Conservation (phyloP, 2,329 filamentous ascomycete genomes). For the Mycocentrospora acerina region DNA sequence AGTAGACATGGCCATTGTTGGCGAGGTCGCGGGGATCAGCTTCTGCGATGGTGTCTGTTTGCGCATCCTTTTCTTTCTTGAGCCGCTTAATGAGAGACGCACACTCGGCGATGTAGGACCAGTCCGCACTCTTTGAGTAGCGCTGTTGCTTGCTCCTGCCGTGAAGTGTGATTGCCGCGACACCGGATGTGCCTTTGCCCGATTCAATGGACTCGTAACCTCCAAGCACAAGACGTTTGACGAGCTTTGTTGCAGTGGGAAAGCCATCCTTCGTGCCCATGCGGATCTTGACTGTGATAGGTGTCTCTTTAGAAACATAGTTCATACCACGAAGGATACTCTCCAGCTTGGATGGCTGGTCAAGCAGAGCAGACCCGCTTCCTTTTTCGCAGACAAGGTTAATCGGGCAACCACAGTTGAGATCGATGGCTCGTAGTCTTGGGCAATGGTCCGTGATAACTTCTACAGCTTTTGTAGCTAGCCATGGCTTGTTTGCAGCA, state of each 20-base stretch:
- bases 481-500: conserved; percentile 87
- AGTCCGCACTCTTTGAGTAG: conserved; percentile 90
- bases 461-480: conserved; percentile 85
- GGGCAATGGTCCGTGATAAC: conserved; percentile 75
- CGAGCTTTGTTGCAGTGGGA: conserved; percentile 77
- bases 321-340: conserved; percentile 98
- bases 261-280: conserved; percentile 81
- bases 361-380: conserved; percentile 88
- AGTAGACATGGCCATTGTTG: conserved; percentile 73
- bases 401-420: conserved; percentile 97
- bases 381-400: conserved; percentile 88
- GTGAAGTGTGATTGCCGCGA: conserved; percentile 93
- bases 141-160: conserved; percentile 91
- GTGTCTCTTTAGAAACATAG: conserved; percentile 82
- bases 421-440: conserved; percentile 82
- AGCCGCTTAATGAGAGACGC: conserved; percentile 80
- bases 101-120: conserved; percentile 90
- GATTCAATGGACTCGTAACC: conserved; percentile 67
- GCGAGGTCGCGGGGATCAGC: conserved; percentile 73
- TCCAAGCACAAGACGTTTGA: conserved; percentile 81
- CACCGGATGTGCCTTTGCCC: conserved; percentile 66
- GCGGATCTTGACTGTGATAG: conserved; percentile 92
- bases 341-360: conserved; percentile 82
- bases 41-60: conserved; percentile 76
- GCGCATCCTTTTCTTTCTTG: conserved; percentile 65